phyloP scores from a whole-genome alignment of 1,284 basidiomycete species.

The Austroboletus niveus region DNA sequence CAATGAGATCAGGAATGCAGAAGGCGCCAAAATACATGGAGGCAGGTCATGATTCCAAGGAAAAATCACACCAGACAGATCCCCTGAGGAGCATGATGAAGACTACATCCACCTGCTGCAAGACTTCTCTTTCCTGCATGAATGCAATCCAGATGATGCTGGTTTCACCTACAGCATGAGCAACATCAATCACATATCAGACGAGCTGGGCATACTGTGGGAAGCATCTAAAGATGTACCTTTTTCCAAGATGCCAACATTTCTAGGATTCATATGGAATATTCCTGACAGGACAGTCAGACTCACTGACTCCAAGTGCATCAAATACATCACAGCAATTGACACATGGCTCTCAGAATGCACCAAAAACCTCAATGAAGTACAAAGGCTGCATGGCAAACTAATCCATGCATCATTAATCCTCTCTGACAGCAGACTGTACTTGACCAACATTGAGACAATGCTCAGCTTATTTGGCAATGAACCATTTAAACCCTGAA shows the following conservation, averaged over 20 bases:
- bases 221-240: constrained; percentile 18
- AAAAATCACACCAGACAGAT: fast-evolving
- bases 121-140: too few species aligned
- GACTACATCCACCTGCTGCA: background rate
- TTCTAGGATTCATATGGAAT: constrained; percentile 25
- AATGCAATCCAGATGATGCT: too few species aligned
- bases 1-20: background rate
- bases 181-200: constrained; percentile 30
- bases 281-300: background rate
- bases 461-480: constrained; percentile 20
- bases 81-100: constrained; percentile 1
- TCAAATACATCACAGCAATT: too few species aligned
- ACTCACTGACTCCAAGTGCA: background rate
- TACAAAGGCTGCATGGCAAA: constrained; percentile 35
- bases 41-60: constrained; percentile 1
- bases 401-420: constrained; percentile 32
- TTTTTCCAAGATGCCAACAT: constrained; percentile 5
- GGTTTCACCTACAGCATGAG: constrained; percentile 18
- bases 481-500: constrained; percentile 26
- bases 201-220: constrained; percentile 32
- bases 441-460: constrained; percentile 33
- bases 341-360: too few species aligned
- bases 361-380: constrained; percentile 26
- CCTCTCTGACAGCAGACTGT: constrained; percentile 30
- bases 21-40: background rate